Base-by-base conservation (phyloP, 2,329 filamentous ascomycete genomes). In the Aspergillus ustus region DNA sequence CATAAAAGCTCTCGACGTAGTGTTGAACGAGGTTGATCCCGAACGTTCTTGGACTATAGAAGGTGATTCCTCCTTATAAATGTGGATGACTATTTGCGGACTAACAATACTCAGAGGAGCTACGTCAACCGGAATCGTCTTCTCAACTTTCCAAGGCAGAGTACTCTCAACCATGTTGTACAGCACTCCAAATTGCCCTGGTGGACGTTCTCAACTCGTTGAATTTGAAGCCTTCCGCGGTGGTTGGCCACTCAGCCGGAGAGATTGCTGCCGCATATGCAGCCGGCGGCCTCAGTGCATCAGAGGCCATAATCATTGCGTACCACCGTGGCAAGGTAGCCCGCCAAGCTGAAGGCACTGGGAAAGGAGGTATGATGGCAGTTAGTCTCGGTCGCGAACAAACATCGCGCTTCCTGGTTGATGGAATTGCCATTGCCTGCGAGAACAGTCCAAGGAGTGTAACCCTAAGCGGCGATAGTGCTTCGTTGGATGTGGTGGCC, bases 171-270 rank as follows among this genome's bases (percentile, higher is more conserved):
- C 62, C 62, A 8, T 37, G 61, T 5, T 69, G 60, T 48, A 71
- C 69, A 1, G 69, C 66, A 15, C 37, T 75, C 2, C 73, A 75
- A 48, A 59, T 75, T 9, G 68, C 65, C 6, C 51, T 74, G 7
- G 66, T 75, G 4, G 66, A 73, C 28, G 29, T 72, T 7, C 63
- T 75, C 1, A 9, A 13, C 1, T 50, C 57, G 6, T 69, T 63
- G 61, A 60, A 60, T 11, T 25, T 74, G 7, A 9, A 13, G 3
- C 59, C 59, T 3, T 31, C 52, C 4, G 53, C 48, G 1, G 59
- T 61, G 29, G 53, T 61, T 29, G 59, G 59, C 19, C 59, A 61
- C 25, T 61, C 59, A 8, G 55, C 52, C 6, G 59, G 59, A 19
- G 59, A 61, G 31, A 57, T 61, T n/a, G 53, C 49, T 5, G 52